These are phyloP conservation scores for Gastrolobium bilobum DNA, from an alignment of 306 rosid genomes.

Conservation along the genomic window DNA sequence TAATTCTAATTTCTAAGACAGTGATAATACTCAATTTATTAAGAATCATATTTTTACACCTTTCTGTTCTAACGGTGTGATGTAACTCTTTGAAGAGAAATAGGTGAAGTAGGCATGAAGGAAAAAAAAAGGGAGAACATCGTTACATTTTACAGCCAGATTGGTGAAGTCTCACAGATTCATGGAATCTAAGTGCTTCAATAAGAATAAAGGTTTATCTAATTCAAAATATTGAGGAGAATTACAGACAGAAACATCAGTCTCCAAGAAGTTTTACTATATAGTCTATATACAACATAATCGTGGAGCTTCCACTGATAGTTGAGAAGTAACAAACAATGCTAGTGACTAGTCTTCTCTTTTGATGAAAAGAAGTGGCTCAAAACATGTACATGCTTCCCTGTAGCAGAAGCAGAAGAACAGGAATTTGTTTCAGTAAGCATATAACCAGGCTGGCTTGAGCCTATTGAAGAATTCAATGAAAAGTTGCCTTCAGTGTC, in stretches of 20 bases:
- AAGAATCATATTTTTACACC: background rate
- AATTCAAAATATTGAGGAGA: constrained; percentile 28
- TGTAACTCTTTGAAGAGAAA: no score
- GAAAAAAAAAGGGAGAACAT: no score
- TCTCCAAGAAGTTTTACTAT: constrained; percentile 25
- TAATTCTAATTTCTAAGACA: background rate
- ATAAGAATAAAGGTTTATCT: background rate
- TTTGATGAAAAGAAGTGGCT: constrained; percentile 71
- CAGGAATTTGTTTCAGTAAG: constrained; percentile 61
- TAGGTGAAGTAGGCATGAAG: no score
- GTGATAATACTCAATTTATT: background rate
- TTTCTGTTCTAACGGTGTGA: background rate
- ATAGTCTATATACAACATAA: constrained; percentile 45
- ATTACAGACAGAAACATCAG: constrained; percentile 11
- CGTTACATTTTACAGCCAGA: background rate
- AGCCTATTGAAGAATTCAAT: constrained; percentile 56
- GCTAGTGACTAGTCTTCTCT: constrained; percentile 62
- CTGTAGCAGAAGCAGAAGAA: constrained; percentile 60
- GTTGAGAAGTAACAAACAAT: constrained; percentile 34
- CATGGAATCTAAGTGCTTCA: constrained; percentile 36
- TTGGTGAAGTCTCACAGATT: background rate
- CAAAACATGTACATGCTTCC: constrained; percentile 66
- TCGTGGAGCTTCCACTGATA: constrained; percentile 51
- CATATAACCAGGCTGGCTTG: constrained; percentile 52
- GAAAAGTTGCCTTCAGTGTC: constrained; percentile 59